Evolutionary conservation across 108 stramenopile species (phyloP).

Genomic region (Aurantiochytrium sp.): DNA sequence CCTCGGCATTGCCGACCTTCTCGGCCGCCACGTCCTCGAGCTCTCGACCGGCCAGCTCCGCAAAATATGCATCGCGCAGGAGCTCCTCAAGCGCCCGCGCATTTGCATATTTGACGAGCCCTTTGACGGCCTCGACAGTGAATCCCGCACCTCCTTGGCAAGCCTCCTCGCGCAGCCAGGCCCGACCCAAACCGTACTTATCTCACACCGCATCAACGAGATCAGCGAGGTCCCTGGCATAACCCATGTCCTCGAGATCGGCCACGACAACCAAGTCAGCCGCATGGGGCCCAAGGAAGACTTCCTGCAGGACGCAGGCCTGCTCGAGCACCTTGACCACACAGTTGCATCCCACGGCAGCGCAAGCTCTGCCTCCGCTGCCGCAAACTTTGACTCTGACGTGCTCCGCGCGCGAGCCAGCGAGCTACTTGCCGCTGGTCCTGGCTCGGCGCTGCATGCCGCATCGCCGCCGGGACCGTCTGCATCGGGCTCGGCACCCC

Average conservation of each 20-base stretch:
- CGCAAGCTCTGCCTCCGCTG: too few species aligned
- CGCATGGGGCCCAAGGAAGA: background rate
- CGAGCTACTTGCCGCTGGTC: too few species aligned
- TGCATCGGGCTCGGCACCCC: too few species aligned
- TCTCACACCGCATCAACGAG: constrained; percentile 6
- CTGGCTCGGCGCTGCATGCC: too few species aligned
- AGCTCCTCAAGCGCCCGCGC: background rate
- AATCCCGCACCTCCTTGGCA: background rate
- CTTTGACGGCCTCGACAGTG: background rate
- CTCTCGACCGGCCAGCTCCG: constrained; percentile 19
- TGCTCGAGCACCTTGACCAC: background rate
- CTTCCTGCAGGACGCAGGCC: background rate
- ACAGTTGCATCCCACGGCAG: too few species aligned
- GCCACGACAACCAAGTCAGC: background rate
- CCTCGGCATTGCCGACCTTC: background rate
- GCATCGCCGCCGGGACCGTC: too few species aligned
- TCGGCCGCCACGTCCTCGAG: background rate
- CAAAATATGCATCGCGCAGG: background rate
- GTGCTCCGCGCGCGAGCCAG: too few species aligned
- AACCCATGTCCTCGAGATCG: background rate
- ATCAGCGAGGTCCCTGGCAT: background rate
- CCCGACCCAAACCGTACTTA: background rate
- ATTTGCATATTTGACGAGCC: constrained; percentile 22
- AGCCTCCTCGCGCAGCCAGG: background rate
- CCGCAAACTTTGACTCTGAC: too few species aligned